These are phyloP conservation scores for Isabelozyma heimii DNA, from an alignment of 805 yeast genomes.

Conservation along the genomic window DNA sequence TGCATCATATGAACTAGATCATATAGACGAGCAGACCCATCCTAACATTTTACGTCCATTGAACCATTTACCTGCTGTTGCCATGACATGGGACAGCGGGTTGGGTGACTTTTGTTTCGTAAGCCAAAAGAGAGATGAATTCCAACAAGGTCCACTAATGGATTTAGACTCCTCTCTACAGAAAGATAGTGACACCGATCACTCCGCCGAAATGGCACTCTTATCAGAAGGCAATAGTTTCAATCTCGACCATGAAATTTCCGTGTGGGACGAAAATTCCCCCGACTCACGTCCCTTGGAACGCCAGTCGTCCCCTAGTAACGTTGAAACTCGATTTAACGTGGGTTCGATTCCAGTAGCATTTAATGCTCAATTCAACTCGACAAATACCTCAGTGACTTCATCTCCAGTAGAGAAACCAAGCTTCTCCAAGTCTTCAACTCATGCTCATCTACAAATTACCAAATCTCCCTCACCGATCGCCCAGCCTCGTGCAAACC, in stretches of 20 bases:
- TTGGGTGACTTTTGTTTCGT: slow-evolving; percentile 49
- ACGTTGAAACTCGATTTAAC: not conserved
- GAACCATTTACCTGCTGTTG: slow-evolving; percentile 49
- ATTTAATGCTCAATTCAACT: slow-evolving; percentile 2
- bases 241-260: too few species aligned
- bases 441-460: slow-evolving; percentile 13
- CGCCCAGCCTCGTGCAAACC: slow-evolving; percentile 5
- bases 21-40: slow-evolving; percentile 8
- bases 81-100: slow-evolving; percentile 59
- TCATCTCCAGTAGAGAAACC: slow-evolving; percentile 19
- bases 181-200: not conserved
- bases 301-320: not conserved
- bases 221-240: not conserved
- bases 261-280: not conserved
- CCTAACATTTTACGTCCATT: slow-evolving; percentile 33
- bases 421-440: slow-evolving; percentile 13
- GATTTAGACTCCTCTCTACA: not conserved
- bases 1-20: slow-evolving; percentile 31
- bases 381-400: slow-evolving; percentile 6
- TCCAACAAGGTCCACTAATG: slow-evolving; percentile 18
- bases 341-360: slow-evolving; percentile 16
- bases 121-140: slow-evolving; percentile 47
- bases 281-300: not conserved
- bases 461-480: slow-evolving; percentile 20
- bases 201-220: not conserved